A percentile compares a stretch with the other conserved stretches of the same genome.
phyloP scores from a whole-genome alignment of 345 rosid genomes.

The thale cress (Arabidopsis thaliana) region TAIR10.1 NC_003076.8:20611501-20612000 shows the following conservation, averaged over 20 bases:
- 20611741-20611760: neutral
- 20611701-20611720: neutral
- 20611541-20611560: neutral
- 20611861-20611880: constrained; percentile 27
- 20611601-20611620: constrained; percentile 57
- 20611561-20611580: constrained; percentile 60
- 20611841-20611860: constrained; percentile 66
- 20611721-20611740: constrained; percentile 12
- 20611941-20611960: constrained; percentile 5
- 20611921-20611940: constrained; percentile 1
- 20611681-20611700: constrained; percentile 75
- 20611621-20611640: constrained; percentile 53
- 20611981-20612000: constrained; percentile 20
- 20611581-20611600: constrained; percentile 64
- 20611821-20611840: constrained; percentile 93
- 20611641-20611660: constrained; percentile 83
- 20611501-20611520: neutral
- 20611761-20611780: constrained; percentile 1
- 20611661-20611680: constrained; percentile 85
- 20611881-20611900: neutral
- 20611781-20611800: constrained; percentile 19
- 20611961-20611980: constrained; percentile 37
- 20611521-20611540: neutral
- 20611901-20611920: neutral
- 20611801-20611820: constrained; percentile 72